Base-by-base conservation (phyloP, 1,139 yeast genomes). In the Debaryomyces sp. region DNA sequence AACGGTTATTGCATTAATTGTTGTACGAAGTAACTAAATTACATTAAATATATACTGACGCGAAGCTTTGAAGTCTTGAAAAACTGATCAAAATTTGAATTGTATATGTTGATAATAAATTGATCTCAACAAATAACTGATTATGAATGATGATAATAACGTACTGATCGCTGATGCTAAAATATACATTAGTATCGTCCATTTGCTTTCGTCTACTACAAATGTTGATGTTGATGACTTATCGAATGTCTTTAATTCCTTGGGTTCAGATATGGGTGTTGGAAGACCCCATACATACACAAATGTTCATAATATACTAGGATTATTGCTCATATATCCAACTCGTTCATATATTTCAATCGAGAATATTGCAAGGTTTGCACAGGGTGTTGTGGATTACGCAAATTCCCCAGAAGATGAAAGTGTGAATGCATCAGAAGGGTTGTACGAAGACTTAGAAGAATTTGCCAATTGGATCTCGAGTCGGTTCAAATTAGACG, bases 391-490 rank as follows among this genome's bases (percentile, higher is more conserved):
- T 26, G 47, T 45, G 13, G 37, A 27, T 23, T 18, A 42, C 13
- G 34, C 37, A 7, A 38, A 24, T 5, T 38, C 10, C 49, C 39
- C 15, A 13, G 26, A 29, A 4, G 40, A 33, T 18, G 4, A 12
- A 13, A 29, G 32, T 32, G 3, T 9, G 1, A 27, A 42, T n/a
- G 52, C 44, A 4, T 42, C 23, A 5, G 55, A 45, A 30, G 58
- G 52, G 15, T 26, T 35, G 15, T 50, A 52, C 6, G 48, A 48
- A 21, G 68, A 65, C 34, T 43, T 61, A 4, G 67, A 64, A 42
- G 71, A 67, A 46, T 60, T 60, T 49, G 60, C 61, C 40, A 56
- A 59, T 41, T 56, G 45, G 45, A 21, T 42, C 12, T n/a, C 27
- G 5, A 17, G 22, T 22, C 35, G 26, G 12, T 30, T 21, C 5